Base-by-base conservation (phyloP, 768 basidiomycete genomes). In the Mycena amicta region DNA sequence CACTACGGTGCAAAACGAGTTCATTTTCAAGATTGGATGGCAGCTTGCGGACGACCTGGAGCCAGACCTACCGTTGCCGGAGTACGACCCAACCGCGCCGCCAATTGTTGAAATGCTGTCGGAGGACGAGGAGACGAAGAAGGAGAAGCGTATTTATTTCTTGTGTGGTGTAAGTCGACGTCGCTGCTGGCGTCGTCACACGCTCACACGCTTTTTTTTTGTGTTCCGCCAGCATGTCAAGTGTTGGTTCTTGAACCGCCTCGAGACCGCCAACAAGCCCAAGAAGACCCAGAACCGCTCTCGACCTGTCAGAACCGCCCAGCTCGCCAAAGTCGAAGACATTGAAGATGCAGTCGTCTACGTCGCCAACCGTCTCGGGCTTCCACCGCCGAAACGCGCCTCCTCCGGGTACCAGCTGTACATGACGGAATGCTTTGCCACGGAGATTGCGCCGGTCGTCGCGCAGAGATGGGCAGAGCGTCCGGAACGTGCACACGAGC, bases 341-440 rank as follows among this genome's bases (percentile, higher is more conserved):
- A 18, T 37, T 18, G 33, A 37, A 37, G 33, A 45, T 22, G 39
- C 53, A 3, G 41, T 55, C 3, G 26, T 60, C 1, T 30, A 8
- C 33, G 11, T 50, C 0, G 59, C 49, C 1, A 60, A 60, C 23
- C 43, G 51, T 5, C 50, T 47, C 20, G 59, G 59, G 18, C 5
- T 52, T 1, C 13, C 50, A 12, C 15, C 29, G 0, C 59, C 59
- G 18, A 53, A 26, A 8, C 54, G 55, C 43, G 54, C 53, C 12
- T 33, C 52, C 28, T 47, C 53, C 13, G 59, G 59, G 39, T 65
- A 67, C n/a, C 63, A 61, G 23, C 66, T 64, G 43, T 62, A 46
- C 18, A 57, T 57, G 56, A 41, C 30, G 27, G 58, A 59, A 33
- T 50, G 27, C 1, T 59, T 53, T 26, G 4, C 15, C 0, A 20